These are phyloP conservation scores for Glycine latifolia DNA, from an alignment of 306 rosid genomes.

Conservation along the genomic window DNA sequence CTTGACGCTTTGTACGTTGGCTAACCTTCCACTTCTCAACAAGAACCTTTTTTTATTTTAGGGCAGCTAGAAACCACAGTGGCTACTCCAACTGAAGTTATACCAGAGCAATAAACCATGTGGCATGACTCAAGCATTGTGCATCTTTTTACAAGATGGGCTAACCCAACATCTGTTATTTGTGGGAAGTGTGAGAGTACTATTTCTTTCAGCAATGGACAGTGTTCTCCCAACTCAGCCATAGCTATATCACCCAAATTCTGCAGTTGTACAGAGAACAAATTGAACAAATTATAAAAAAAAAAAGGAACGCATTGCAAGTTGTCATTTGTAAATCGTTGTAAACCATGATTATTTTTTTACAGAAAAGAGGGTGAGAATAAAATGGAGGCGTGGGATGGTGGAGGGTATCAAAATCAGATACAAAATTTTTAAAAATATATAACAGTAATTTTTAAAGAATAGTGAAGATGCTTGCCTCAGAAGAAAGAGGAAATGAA, in stretches of 20 bases:
- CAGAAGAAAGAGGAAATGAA: too few species aligned
- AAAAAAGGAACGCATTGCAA: too few species aligned
- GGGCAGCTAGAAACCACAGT: constrained; percentile 85
- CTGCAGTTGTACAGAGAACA: constrained; percentile 57
- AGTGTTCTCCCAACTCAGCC: constrained; percentile 88
- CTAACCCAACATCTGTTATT: constrained; percentile 85
- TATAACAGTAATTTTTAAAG: too few species aligned
- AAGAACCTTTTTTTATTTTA: constrained; percentile 77
- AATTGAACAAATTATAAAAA: too few species aligned
- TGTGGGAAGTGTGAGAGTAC: constrained; percentile 89
- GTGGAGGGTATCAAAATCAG: too few species aligned
- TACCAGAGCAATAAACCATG: constrained; percentile 87
- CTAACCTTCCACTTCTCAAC: constrained; percentile 99
- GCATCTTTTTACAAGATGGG: constrained; percentile 67
- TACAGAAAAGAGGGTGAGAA: too few species aligned
- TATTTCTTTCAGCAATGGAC: constrained; percentile 77
- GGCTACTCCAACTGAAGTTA: constrained; percentile 87
- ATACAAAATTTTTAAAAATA: too few species aligned
- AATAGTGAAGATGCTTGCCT: too few species aligned
- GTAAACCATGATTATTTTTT: too few species aligned
- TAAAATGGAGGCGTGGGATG: too few species aligned
- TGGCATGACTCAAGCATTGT: constrained; percentile 83
- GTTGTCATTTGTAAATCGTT: too few species aligned
- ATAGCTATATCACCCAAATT: constrained; percentile 86
- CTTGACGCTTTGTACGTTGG: constrained; percentile 83